Conservation (phyloP, 2,329 filamentous ascomycete species). For the Falciphora oryzae region DNA sequence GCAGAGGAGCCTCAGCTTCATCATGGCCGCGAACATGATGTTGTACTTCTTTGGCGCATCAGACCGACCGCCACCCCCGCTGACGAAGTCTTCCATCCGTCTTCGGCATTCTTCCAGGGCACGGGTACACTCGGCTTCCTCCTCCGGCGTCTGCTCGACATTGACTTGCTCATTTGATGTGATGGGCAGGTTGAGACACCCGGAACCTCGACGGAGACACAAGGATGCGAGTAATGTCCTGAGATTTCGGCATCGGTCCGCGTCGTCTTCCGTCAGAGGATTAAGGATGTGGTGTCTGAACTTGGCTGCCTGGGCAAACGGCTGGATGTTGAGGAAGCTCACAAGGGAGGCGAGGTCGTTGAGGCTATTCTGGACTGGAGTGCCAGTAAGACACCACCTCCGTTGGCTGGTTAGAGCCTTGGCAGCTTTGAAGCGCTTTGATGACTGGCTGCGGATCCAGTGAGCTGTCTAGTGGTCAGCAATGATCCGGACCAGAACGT, state of each 20-base stretch:
- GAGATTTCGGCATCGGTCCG: conserved; percentile 23
- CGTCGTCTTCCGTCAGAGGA: conserved; percentile 28
- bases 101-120: neutral
- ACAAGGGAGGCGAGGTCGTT: conserved; percentile 46
- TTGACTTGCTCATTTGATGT: conserved; percentile 22
- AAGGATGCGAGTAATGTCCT: conserved; percentile 30
- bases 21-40: conserved; percentile 29
- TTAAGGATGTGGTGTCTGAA: conserved; percentile 38
- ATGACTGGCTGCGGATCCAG: neutral
- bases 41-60: conserved; percentile 24
- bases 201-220: conserved; percentile 36
- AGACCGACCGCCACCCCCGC: too few relatives aligned
- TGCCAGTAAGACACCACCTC: conserved; percentile 48
- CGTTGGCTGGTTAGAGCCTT: neutral
- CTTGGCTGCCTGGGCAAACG: conserved; percentile 32
- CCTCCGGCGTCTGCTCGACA: conserved; percentile 26
- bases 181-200: conserved; percentile 32
- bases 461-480: neutral
- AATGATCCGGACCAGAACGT: neutral
- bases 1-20: conserved; percentile 36
- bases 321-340: conserved; percentile 37
- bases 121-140: conserved; percentile 26
- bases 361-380: conserved; percentile 47
- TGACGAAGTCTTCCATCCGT: neutral
- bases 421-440: neutral